Base-by-base conservation (phyloP, 2,329 filamentous ascomycete genomes). In the Xylaria sp. region DNA sequence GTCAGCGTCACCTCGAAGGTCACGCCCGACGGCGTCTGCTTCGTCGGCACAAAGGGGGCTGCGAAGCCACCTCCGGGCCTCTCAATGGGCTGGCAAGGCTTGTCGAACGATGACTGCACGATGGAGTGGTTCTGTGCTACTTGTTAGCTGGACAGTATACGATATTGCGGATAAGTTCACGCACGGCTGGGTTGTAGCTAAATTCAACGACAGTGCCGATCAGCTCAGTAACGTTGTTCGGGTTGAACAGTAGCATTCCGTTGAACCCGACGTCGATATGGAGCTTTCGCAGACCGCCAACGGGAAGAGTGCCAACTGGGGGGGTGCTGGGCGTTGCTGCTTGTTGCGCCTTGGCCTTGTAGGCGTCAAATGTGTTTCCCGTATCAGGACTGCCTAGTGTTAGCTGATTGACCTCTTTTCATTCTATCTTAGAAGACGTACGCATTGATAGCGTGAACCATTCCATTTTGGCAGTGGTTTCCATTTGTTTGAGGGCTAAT, bases 401-500 rank as follows among this genome's bases (percentile, higher is more conserved):
- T 45, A 69, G 66, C 49, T 49, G 25, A 17, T 33, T 38, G 25
- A n/a, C 29, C 25, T 53, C 13, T 45, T 15, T 53, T 36, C 17
- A 20, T 50, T n/a, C 20, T 25, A 6, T 22, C 68, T 47, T 66
- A 61, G 50, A 11, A 15, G 22, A 74, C 77, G 68, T 62, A 79
- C 73, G 78, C 75, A 68, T 81, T 81, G 68, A 81, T 76, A 56
- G 76, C 69, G 29, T 79, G 78, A 1, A 81, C 74, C 79, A 81
- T 81, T 59, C 79, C 79, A 25, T 65, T 76, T 69, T 84, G 80
- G 73, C 84, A 86, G 71, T 85, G 82, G 42, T 79, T 77, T 1
- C 74, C 77, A 33, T 76, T 78, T 4, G 77, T 77, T 59, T 81
- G 78, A 20, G 75, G 78, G 76, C 83, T 74, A 31, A 15, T 47